These are phyloP conservation scores for Annulohypoxylon stygium DNA, from an alignment of 495 filamentous ascomycete species.

Conservation along the genomic window DNA sequence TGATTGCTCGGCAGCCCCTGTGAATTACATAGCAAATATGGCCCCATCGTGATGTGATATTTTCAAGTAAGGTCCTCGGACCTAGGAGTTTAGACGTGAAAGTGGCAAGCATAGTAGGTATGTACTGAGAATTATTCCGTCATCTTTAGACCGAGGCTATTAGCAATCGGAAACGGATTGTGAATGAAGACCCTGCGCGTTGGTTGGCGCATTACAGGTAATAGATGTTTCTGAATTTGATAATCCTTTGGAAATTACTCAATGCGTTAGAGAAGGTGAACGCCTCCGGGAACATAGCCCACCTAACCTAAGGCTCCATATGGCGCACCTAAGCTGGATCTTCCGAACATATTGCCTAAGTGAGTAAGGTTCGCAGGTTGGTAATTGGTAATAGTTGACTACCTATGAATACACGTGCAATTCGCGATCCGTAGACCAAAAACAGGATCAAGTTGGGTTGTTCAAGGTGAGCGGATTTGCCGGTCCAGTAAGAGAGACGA, in stretches of 20 bases:
- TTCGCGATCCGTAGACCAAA: not conserved
- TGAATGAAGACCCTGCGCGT: not conserved
- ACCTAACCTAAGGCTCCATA: not conserved
- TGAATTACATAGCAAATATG: conserved; percentile 5
- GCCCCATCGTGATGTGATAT: conserved; percentile 15
- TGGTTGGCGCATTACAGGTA: not conserved
- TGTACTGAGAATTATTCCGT: conserved; percentile 4
- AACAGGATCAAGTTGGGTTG: not conserved
- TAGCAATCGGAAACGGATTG: not conserved
- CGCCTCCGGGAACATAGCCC: conserved; percentile 1
- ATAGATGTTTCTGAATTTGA: conserved; percentile 20
- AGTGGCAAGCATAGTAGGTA: conserved; percentile 18
- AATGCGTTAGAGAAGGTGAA: not conserved
- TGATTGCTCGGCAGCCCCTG: conserved; percentile 26
- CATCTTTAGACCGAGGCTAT: conserved; percentile 37
- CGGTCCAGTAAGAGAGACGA: conserved; percentile 18
- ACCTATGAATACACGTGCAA: conserved; percentile 4
- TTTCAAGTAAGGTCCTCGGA: conserved; percentile 14
- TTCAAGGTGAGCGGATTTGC: conserved; percentile 24
- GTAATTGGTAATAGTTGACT: not conserved
- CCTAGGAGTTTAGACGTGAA: conserved; percentile 14
- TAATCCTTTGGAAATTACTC: conserved; percentile 8
- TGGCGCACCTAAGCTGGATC: not conserved
- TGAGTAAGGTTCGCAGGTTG: conserved; percentile 1
- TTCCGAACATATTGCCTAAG: conserved; percentile 5